These are phyloP conservation scores for Bipolaris victoriae DNA, from an alignment of 2,329 filamentous ascomycete species.

Conservation along the genomic window DNA sequence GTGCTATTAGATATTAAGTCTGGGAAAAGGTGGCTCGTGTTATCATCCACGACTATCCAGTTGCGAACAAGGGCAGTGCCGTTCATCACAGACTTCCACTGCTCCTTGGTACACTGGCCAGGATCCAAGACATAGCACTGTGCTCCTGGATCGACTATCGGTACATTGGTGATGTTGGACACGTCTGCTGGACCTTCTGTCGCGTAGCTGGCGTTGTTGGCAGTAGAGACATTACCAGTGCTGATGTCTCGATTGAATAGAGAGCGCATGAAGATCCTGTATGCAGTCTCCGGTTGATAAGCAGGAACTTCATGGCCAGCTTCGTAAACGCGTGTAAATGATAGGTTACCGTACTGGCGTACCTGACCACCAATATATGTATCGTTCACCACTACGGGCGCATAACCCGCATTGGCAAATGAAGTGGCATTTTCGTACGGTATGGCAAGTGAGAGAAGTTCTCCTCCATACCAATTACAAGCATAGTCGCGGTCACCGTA, in stretches of 20 bases:
- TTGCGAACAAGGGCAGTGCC: constrained; percentile 40
- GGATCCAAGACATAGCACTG: constrained; percentile 43
- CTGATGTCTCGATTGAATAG: constrained; percentile 60
- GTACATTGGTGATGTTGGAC: constrained; percentile 55
- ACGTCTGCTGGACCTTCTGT: constrained; percentile 47
- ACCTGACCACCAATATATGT: constrained; percentile 74
- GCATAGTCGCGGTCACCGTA: constrained; percentile 51
- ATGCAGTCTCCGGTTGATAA: constrained; percentile 56
- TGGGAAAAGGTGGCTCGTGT: constrained; percentile 40
- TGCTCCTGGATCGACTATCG: constrained; percentile 49
- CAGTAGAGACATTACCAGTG: constrained; percentile 57
- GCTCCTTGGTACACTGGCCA: constrained; percentile 39
- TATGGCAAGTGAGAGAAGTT: constrained; percentile 69
- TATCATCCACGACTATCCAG: constrained; percentile 45
- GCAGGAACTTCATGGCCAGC: constrained; percentile 61
- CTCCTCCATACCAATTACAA: constrained; percentile 73
- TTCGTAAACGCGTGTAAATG: constrained; percentile 59
- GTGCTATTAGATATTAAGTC: constrained; percentile 29
- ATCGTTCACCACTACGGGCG: constrained; percentile 71
- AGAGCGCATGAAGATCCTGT: constrained; percentile 60
- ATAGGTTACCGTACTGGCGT: constrained; percentile 74
- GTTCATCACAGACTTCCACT: constrained; percentile 42
- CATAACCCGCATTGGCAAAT: constrained; percentile 73
- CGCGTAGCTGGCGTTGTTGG: constrained; percentile 48
- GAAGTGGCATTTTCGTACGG: constrained; percentile 57